Base-by-base conservation (phyloP, 1,284 basidiomycete species). In the Porogramme epimiltina region DNA sequence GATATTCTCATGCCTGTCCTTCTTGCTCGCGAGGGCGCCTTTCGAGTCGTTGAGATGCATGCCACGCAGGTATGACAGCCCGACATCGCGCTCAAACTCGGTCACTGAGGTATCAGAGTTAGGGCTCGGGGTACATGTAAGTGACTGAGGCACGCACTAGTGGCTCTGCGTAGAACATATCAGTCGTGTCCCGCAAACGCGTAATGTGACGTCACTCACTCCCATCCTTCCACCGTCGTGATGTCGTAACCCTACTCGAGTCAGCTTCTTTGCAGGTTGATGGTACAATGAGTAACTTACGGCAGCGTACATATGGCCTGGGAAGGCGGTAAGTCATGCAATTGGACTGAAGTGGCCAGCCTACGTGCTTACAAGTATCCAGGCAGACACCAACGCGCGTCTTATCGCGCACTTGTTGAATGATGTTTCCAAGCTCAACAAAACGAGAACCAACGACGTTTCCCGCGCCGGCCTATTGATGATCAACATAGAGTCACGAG, bases 31-130 rank as follows among this genome's bases (percentile, higher is more conserved):
- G 5, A 85, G 73, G 0, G 71, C 73, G 15, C 76, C 78, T 64
- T 91, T 91, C 3, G 88, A 91, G 66, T 94, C 92, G 68, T 95
- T 95, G 47, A 94, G 66, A 66, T 95, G 93, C 78, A 94, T 86
- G 0, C 85, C 91, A 4, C 82, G 78, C 15, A 95, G 81, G 63
- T 90, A 93, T 13, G 77, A 67, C 26, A 89, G 64, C 1, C 93
- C 91, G 5, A 95, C 76, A 45, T 81, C 73, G 18, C 73, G 62
- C 39, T 90, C 84, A 59, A 95, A 92, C 47, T 80, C 71, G 10
- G 70, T 55, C 67, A 90, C 83, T 84, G 54, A 1, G 39, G 23
- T n/a, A 9, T 6, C 16, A 67, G 20, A 68, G 72, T 9, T 13
- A n/a, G 16, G 13, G 5, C n/a, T 16, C 34, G 16, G 34, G 9